These are phyloP conservation scores for Suhomyces pyralidae DNA, from an alignment of 805 yeast species.

Conservation along the genomic window DNA sequence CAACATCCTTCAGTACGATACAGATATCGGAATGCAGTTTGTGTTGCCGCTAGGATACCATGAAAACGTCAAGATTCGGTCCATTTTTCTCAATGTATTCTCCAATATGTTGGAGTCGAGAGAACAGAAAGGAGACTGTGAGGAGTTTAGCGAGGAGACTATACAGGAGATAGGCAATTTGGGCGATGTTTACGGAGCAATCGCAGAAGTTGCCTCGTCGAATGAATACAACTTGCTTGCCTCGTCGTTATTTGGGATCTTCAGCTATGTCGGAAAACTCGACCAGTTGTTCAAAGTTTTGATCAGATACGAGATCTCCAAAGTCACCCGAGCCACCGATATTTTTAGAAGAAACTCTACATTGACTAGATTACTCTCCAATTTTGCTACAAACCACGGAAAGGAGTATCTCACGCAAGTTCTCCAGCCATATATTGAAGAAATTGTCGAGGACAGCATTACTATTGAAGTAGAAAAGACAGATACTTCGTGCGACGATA, in stretches of 20 bases:
- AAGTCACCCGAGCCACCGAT: slow-evolving; percentile 62
- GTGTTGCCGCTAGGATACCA: slow-evolving; percentile 80
- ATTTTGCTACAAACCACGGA: slow-evolving; percentile 70
- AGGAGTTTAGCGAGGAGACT: slow-evolving; percentile 26
- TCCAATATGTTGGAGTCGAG: slow-evolving; percentile 55
- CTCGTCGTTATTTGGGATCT: slow-evolving; percentile 56
- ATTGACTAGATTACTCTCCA: slow-evolving; percentile 71
- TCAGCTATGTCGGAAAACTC: slow-evolving; percentile 34
- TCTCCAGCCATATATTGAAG: slow-evolving; percentile 55
- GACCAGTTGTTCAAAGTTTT: slow-evolving; percentile 52
- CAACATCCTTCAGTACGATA: slow-evolving; percentile 66
- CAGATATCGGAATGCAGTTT: slow-evolving; percentile 71
- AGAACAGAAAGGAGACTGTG: slow-evolving; percentile 15
- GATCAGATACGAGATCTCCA: slow-evolving; percentile 59
- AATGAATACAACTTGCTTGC: slow-evolving; percentile 71
- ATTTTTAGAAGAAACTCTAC: slow-evolving; percentile 78
- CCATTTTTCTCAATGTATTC: slow-evolving; percentile 75
- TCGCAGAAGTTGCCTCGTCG: slow-evolving; percentile 62
- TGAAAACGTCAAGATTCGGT: slow-evolving; percentile 58
- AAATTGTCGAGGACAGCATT: slow-evolving; percentile 46
- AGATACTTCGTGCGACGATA: slow-evolving; percentile 25
- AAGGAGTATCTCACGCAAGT: slow-evolving; percentile 51
- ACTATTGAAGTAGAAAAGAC: slow-evolving; percentile 66
- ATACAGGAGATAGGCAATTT: slow-evolving; percentile 29
- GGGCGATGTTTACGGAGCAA: slow-evolving; percentile 46